Evolutionary conservation across 164 flowering plant genomes (phyloP).

Genomic region (Tetrastigma voinierianum): DNA sequence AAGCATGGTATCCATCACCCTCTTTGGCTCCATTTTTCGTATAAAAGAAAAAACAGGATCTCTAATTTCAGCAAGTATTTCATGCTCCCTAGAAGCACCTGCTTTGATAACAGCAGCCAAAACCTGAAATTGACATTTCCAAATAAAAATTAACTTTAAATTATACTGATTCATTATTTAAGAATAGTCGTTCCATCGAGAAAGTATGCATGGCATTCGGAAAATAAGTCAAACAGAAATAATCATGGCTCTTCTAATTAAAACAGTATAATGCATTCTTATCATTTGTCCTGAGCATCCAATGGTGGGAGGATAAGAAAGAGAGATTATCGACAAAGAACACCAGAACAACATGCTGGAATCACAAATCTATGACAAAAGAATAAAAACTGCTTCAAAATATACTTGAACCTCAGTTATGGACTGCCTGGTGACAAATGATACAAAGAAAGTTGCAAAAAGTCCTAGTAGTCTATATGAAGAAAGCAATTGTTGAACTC

Average conservation of each 20-base stretch:
- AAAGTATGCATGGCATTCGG: not conserved
- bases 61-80: slow-evolving; percentile 98
- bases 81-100: slow-evolving; percentile 99
- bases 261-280: not conserved
- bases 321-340: too few relatives aligned
- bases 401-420: too few relatives aligned
- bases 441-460: too few relatives aligned
- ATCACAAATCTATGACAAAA: too few relatives aligned
- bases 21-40: slow-evolving; percentile 90
- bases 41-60: slow-evolving; percentile 95
- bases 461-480: too few relatives aligned
- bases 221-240: not conserved
- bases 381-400: too few relatives aligned
- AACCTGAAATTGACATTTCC: slow-evolving; percentile 51
- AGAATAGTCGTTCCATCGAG: not conserved
- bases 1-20: slow-evolving; percentile 99
- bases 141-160: not conserved
- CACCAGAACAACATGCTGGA: too few relatives aligned
- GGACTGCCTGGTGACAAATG: too few relatives aligned
- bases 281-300: not conserved
- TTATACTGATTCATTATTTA: not conserved
- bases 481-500: too few relatives aligned
- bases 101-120: slow-evolving; percentile 99
- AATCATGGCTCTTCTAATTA: not conserved
- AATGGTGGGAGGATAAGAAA: too few relatives aligned